Conservation (phyloP, 306 rosid species). For the Acacia crassicarpa region DNA sequence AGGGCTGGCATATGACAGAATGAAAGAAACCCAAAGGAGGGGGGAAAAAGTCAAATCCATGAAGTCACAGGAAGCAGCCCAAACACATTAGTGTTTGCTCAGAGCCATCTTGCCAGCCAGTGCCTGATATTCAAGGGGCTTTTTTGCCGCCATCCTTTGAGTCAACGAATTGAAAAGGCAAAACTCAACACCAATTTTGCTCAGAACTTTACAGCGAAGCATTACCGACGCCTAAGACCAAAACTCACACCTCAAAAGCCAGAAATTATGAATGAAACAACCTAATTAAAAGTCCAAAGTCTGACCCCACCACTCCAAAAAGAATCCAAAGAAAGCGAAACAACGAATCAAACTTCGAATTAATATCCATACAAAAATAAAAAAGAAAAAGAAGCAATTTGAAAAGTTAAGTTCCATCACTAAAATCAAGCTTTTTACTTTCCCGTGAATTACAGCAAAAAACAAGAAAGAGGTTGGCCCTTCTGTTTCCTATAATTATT, state of each 20-base stretch:
- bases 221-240: neutral
- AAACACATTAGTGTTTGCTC: slow-evolving; percentile 12
- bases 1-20: neutral
- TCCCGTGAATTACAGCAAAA: neutral
- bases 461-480: neutral
- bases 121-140: slow-evolving; percentile 11
- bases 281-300: neutral
- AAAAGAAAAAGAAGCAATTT: neutral
- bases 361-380: neutral
- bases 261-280: neutral
- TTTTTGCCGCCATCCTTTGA: neutral
- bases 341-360: neutral
- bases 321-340: neutral
- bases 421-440: neutral
- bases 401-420: neutral
- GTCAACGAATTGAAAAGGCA: neutral
- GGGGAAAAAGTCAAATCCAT: neutral
- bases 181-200: slow-evolving; percentile 4
- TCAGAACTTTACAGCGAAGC: neutral
- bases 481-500: neutral
- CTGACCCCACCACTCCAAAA: neutral
- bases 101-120: slow-evolving; percentile 24
- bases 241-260: neutral
- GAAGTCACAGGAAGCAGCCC: neutral
- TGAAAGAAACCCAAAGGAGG: neutral